Evolutionary conservation across 2,329 filamentous ascomycete genomes (phyloP).

Genomic region (Venturiaceae sp.): DNA sequence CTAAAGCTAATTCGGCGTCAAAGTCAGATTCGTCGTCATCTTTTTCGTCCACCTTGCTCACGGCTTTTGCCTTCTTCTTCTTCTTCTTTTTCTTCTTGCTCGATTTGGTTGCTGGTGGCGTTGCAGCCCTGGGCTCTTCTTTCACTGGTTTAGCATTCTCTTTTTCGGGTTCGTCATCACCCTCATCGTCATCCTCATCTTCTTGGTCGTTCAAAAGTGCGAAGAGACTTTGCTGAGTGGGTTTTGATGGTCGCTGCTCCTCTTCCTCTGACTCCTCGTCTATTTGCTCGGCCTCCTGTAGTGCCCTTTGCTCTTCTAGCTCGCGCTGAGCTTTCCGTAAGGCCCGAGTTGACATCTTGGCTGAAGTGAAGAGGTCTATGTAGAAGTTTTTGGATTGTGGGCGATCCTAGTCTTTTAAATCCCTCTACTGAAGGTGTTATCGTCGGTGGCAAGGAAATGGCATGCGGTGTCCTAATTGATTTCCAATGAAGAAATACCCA

Average conservation of each 20-base stretch:
- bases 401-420: background rate
- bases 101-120: slow-evolving; percentile 8
- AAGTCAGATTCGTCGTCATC: slow-evolving; percentile 12
- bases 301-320: slow-evolving; percentile 46
- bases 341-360: slow-evolving; percentile 54
- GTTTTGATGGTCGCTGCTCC: background rate
- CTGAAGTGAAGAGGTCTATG: no score
- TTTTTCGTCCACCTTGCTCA: slow-evolving; percentile 14
- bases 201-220: slow-evolving; percentile 12
- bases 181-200: slow-evolving; percentile 20
- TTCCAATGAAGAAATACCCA: no score
- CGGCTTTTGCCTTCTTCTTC: slow-evolving; percentile 12
- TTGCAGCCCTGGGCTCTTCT: background rate
- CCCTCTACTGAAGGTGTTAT: background rate
- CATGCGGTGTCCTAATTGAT: no score
- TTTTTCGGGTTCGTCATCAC: slow-evolving; percentile 29
- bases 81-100: slow-evolving; percentile 12
- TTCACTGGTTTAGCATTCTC: slow-evolving; percentile 17
- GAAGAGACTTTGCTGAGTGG: background rate
- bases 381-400: background rate
- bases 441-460: background rate
- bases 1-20: slow-evolving; percentile 9
- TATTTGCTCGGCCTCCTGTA: slow-evolving; percentile 24
- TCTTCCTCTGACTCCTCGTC: slow-evolving; percentile 18
- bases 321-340: slow-evolving; percentile 54